Conservation (phyloP, 768 basidiomycete species). For the Tylopilus plumbeoviolaceoides region DNA sequence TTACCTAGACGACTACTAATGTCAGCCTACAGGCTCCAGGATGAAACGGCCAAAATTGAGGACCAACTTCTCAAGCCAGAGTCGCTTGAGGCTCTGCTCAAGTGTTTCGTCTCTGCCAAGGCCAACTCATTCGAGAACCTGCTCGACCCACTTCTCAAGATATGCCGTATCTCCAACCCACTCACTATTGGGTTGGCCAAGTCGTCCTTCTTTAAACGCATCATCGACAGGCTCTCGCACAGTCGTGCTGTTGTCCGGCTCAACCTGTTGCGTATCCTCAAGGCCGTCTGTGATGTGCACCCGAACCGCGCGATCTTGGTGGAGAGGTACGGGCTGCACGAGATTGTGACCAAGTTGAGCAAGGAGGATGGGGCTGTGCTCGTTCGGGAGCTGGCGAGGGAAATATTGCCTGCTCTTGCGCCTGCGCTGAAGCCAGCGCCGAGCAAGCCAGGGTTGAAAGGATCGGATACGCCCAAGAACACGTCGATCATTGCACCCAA, state of each 20-base stretch:
- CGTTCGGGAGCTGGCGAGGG: slow-evolving; percentile 82
- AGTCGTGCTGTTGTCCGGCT: slow-evolving; percentile 83
- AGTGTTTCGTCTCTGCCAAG: slow-evolving; percentile 80
- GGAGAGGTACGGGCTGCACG: slow-evolving; percentile 75
- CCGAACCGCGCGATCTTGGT: slow-evolving; percentile 81
- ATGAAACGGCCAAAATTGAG: slow-evolving; percentile 92
- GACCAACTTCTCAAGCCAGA: slow-evolving; percentile 72
- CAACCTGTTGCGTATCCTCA: slow-evolving; percentile 81
- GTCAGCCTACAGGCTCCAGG: slow-evolving; percentile 69
- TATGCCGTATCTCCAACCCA: slow-evolving; percentile 72
- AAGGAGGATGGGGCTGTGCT: slow-evolving; percentile 87
- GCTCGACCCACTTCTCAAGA: slow-evolving; percentile 89
- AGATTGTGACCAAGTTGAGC: slow-evolving; percentile 76
- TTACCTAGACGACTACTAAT: slow-evolving; percentile 1
- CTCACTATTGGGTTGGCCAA: slow-evolving; percentile 77
- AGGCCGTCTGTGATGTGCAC: slow-evolving; percentile 84
- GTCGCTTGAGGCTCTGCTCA: slow-evolving; percentile 64
- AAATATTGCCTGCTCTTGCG: slow-evolving; percentile 74
- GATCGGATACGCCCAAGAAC: slow-evolving; percentile 36
- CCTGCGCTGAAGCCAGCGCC: slow-evolving; percentile 61
- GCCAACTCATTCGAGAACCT: slow-evolving; percentile 90
- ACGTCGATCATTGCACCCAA: slow-evolving; percentile 53
- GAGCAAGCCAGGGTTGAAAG: slow-evolving; percentile 28
- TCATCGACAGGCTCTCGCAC: slow-evolving; percentile 76
- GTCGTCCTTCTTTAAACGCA: slow-evolving; percentile 79